Percentiles rank a stretch among this genome's conserved stretches.
These are phyloP conservation scores for Erigeron philadelphicus DNA, from an alignment of 140 eudicot genomes.

Conservation along the genomic window DNA sequence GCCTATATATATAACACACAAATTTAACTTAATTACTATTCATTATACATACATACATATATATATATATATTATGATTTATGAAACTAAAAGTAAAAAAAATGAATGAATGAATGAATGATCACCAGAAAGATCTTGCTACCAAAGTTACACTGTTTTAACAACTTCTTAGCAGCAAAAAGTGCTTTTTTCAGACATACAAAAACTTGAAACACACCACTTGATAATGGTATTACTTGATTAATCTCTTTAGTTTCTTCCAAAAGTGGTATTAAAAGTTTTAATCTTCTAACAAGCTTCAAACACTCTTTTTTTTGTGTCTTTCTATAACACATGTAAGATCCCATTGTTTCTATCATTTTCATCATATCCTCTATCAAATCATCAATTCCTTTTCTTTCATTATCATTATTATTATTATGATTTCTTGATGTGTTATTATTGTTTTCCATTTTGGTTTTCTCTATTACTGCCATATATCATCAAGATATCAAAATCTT, in stretches of 20 bases:
- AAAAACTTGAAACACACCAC: conserved; percentile 30
- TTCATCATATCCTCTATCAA: conserved; percentile 42
- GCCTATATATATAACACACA: conserved; percentile 25
- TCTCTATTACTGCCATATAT: conserved; percentile 19
- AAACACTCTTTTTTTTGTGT: conserved; percentile 66
- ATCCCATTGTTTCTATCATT: conserved; percentile 47
- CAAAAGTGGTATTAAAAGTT: conserved; percentile 55
- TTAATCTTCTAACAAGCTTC: conserved; percentile 57
- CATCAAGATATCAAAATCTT: conserved; percentile 20
- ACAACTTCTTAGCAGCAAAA: conserved; percentile 51
- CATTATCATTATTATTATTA: conserved; percentile 5
- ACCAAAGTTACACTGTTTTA: conserved; percentile 49
- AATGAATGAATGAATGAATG: not conserved
- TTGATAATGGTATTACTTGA: conserved; percentile 12
- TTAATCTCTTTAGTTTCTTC: conserved; percentile 59
- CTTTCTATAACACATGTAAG: conserved; percentile 39
- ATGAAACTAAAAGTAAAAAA: not conserved
- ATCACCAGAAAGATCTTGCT: conserved; percentile 80
- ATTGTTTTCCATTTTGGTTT: conserved; percentile 26
- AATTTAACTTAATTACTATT: not conserved
- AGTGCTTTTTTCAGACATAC: conserved; percentile 42
- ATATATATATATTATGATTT: too few species aligned
- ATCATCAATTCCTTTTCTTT: conserved; percentile 11
- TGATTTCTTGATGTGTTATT: conserved; percentile 2
- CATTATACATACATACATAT: not conserved